Percentiles rank a stretch among this genome's conserved stretches.
Evolutionary conservation across 2,329 filamentous ascomycete species (phyloP).

Genomic region (Sphaerulina populicola): DNA sequence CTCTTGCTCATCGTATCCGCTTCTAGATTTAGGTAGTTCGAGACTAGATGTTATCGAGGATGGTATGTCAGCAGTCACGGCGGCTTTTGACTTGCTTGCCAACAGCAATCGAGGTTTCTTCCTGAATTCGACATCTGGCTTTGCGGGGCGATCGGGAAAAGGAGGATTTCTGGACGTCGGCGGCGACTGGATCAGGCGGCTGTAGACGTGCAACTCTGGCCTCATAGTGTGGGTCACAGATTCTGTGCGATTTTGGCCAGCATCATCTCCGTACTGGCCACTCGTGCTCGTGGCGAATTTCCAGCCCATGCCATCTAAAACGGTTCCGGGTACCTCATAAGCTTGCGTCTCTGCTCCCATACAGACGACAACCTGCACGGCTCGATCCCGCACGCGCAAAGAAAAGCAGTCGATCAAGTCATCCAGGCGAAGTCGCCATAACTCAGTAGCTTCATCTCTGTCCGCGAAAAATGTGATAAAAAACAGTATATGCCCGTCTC

Average conservation of each 20-base stretch:
- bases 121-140: not conserved
- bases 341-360: slow-evolving; percentile 10
- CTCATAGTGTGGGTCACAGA: not conserved
- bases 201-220: slow-evolving; percentile 8
- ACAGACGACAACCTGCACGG: slow-evolving; percentile 13
- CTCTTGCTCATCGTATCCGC: slow-evolving; percentile 13
- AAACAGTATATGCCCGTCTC: slow-evolving; percentile 14
- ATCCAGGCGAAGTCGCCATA: slow-evolving; percentile 18
- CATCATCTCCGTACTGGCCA: not conserved
- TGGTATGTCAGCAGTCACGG: not conserved
- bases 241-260: not conserved
- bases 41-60: slow-evolving; percentile 26
- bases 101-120: not conserved
- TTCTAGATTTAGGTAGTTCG: slow-evolving; percentile 21
- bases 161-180: not conserved
- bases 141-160: not conserved
- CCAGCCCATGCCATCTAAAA: slow-evolving; percentile 21
- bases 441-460: slow-evolving; percentile 14
- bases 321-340: slow-evolving; percentile 18
- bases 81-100: not conserved
- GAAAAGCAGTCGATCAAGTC: slow-evolving; percentile 18
- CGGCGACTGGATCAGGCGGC: slow-evolving; percentile 5
- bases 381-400: slow-evolving; percentile 6
- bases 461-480: slow-evolving; percentile 21
- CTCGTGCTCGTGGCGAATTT: not conserved